These are phyloP conservation scores for Nymphaea thermarum DNA, from an alignment of 164 flowering plant genomes.

Conservation along the genomic window DNA sequence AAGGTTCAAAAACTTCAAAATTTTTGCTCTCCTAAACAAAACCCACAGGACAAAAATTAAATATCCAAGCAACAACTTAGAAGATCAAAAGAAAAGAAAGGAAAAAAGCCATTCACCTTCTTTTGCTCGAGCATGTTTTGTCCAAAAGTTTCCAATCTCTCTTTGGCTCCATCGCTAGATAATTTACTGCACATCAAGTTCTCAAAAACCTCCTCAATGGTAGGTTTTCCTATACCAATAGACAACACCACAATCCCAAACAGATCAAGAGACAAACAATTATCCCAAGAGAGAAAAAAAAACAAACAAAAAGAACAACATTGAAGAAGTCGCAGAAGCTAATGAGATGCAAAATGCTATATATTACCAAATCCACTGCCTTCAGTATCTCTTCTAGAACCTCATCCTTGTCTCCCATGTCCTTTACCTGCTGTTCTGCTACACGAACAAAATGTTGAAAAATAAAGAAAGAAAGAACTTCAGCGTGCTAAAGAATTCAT, in stretches of 20 bases:
- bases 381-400: neutral
- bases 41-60: neutral
- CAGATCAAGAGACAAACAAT: neutral
- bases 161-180: constrained; percentile 27
- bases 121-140: constrained; percentile 71
- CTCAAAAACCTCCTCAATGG: constrained; percentile 52
- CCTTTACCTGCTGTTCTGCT: too few relatives aligned
- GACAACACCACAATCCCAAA: neutral
- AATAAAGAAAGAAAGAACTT: too few relatives aligned
- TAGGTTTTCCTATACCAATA: constrained; percentile 37
- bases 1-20: constrained; percentile 58
- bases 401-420: too few relatives aligned
- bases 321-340: neutral
- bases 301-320: neutral
- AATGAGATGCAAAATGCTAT: neutral
- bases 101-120: neutral
- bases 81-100: neutral
- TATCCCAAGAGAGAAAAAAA: neutral
- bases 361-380: constrained; percentile 1
- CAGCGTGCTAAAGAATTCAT: too few relatives aligned
- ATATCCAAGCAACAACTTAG: neutral
- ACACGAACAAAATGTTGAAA: too few relatives aligned
- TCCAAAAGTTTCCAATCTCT: constrained; percentile 46
- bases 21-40: constrained; percentile 41
- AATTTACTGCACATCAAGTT: constrained; percentile 41